A percentile compares a stretch with the other conserved stretches of the same genome.
phyloP scores from a whole-genome alignment of 345 rosid species.

The Pelargonium nanum region DNA sequence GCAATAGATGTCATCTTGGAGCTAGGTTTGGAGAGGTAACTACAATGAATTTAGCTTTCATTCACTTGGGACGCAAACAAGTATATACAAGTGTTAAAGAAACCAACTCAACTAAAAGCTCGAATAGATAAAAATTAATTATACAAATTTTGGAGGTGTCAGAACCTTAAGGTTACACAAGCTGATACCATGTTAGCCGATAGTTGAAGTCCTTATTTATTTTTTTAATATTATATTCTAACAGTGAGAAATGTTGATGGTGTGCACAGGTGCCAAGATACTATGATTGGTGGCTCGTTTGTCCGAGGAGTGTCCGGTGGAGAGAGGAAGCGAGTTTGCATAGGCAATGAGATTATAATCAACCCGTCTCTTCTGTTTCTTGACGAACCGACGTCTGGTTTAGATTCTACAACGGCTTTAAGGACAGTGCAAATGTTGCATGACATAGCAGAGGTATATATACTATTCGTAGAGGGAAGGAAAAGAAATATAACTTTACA shows the following conservation, averaged over 20 bases:
- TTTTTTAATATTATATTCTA: too few relatives aligned
- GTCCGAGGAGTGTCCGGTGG: conserved; percentile 97
- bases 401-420: conserved; percentile 94
- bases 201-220: too few relatives aligned
- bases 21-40: conserved; percentile 86
- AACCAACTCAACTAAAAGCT: too few relatives aligned
- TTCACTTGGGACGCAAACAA: too few relatives aligned
- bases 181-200: too few relatives aligned
- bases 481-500: neutral
- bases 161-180: too few relatives aligned
- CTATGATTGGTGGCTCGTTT: conserved; percentile 92
- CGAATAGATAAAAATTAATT: too few relatives aligned
- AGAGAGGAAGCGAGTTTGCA: conserved; percentile 87
- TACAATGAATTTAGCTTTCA: conserved; percentile 3
- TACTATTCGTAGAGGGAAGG: too few relatives aligned
- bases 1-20: conserved; percentile 73
- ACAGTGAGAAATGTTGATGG: neutral
- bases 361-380: conserved; percentile 90
- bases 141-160: too few relatives aligned
- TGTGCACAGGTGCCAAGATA: conserved; percentile 68
- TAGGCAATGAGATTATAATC: conserved; percentile 90
- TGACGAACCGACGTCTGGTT: conserved; percentile 96
- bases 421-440: conserved; percentile 70
- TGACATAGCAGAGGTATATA: conserved; percentile 74
- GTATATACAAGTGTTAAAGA: too few relatives aligned